Base-by-base conservation (phyloP, 495 filamentous ascomycete genomes). In the Peziza echinospora region DNA sequence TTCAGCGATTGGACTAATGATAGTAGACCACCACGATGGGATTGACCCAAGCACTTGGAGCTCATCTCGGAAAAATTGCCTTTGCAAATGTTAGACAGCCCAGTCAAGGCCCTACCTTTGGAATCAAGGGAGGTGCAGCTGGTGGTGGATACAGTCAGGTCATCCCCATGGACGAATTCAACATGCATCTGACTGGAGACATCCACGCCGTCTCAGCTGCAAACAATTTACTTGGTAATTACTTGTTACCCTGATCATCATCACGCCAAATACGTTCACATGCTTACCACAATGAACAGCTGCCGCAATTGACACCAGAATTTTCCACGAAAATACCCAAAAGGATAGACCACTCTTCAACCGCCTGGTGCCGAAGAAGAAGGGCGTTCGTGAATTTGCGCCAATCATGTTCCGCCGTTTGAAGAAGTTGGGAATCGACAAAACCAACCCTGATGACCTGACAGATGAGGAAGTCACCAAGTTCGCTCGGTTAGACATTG, bases 121-220 rank as follows among this genome's bases (percentile, higher is more conserved):
- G 89, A 56, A 94, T 97, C 69, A 97, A 97, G 67, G 89, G 89
- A 40, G 89, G 89, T 51, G 89, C 89, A 45, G 89, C 89, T 47
- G 89, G 89, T 56, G 89, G 89, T 53, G 89, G 89, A 13, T 97
- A 93, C 69, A 91, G 83, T 62, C 89, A 97, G 63, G 89, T 96
- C 56, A 96, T 97, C 53, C 89, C 89, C 45, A 97, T 97, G 89
- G 89, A 97, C 52, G 89, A 97, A 62, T 97, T 97, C 70, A 97
- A 97, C 60, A 69, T 97, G 51, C 89, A 97, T 60, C 65, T 97
- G 60, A 97, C 89, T 37, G 89, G 89, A 53, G 89, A 97, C 60
- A 96, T 97, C 51, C 89, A 97, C 60, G 89, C 89, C 34, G 87
- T 97, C 57, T 83, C 85, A 26, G 89, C 89, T 8, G 89, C 89